Conservation (phyloP, 257 asterid genomes). For the Solanum tacnaense region DNA sequence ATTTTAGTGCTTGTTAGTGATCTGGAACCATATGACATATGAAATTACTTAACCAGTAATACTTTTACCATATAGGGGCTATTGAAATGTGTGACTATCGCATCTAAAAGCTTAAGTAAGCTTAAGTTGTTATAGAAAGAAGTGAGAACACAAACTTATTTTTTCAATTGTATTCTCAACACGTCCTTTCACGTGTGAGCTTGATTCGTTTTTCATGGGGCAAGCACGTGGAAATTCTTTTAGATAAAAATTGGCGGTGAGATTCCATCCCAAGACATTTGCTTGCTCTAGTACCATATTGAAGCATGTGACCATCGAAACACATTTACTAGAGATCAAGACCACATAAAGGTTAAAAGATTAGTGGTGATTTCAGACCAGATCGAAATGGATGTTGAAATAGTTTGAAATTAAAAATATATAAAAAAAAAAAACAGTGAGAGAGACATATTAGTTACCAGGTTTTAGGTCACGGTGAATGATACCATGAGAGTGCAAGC, state of each 20-base stretch:
- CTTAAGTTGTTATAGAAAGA: background rate
- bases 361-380: background rate
- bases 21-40: background rate
- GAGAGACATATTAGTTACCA: slow-evolving; percentile 24
- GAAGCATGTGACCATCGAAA: background rate
- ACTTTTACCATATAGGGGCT: background rate
- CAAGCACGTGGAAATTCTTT: background rate
- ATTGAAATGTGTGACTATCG: background rate
- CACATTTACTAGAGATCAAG: background rate
- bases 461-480: slow-evolving; percentile 93
- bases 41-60: background rate
- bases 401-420: background rate
- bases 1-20: background rate
- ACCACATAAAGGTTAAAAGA: background rate
- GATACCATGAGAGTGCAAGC: slow-evolving; percentile 84
- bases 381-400: background rate
- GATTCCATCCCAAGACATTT: background rate
- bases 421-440: background rate
- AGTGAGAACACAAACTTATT: background rate
- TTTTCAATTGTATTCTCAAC: background rate
- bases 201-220: background rate
- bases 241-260: background rate
- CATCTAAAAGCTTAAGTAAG: background rate
- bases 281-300: background rate
- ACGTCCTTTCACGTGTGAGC: background rate